Evolutionary conservation across 352 stramenopile species (phyloP), one percentile per base, ranked within the genome.

Genomic region (Globisporangium spiculum): DNA sequence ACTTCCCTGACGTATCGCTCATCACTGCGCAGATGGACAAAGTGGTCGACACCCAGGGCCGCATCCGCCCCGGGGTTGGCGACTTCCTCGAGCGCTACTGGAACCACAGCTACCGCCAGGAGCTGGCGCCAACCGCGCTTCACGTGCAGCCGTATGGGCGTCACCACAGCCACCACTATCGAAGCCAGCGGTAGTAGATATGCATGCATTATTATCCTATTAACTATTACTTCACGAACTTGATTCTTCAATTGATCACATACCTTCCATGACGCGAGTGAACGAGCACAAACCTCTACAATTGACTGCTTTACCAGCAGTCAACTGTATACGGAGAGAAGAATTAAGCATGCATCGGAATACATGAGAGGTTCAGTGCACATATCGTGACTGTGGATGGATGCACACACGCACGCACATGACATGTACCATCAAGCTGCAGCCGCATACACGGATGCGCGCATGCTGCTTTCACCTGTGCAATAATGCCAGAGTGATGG

Each of bases 11-110:
- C 16, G 75, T 86, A 1, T 69, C 66, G 2, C 60, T 89, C 10
- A 46, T 89, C 63, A 81, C 81, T 0, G 81, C 72, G 3, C 73
- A 78, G 59, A 76, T 89, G 32, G 79, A 89, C 61, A 73, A 71
- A 27, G 71, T 71, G 18, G 62, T 84, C 6, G 77, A 89, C 65
- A 67, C 76, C 3, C 59, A 83, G 10, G 59, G 72, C 2, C 60
- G 65, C 24, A 80, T 86, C 53, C 75, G 73, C 14, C 77, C 77
- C 0, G 75, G 81, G 2, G 63, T 86, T 27, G 69, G 76, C 9
- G 57, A 79, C 41, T 81, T 86, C 62, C 73, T 75, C 32, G 68
- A 78, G 30, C 74, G 79, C 22, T 84, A 77, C 65, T 86, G 72
- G 77, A 69, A 73, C 66, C 65, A 67, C n/a, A 60, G 26, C 22